These are phyloP conservation scores for Kodamaea laetipori DNA, from an alignment of 805 yeast genomes.

Conservation along the genomic window DNA sequence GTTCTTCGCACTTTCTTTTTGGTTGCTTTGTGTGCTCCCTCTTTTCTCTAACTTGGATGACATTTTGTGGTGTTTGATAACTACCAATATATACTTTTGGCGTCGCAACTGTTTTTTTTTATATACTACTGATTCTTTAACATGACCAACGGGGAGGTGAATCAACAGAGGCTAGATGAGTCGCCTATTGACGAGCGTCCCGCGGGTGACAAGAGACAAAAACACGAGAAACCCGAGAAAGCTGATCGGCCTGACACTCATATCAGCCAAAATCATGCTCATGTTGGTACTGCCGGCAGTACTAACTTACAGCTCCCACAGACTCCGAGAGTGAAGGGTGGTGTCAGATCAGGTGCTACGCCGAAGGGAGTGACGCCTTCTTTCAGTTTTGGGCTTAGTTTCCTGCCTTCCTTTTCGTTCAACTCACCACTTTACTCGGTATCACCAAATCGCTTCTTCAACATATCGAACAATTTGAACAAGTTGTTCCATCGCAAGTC, in stretches of 20 bases:
- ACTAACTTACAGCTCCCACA: slow-evolving; percentile 8
- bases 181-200: slow-evolving; percentile 1
- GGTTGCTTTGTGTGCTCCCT: slow-evolving; percentile 1
- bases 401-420: slow-evolving; percentile 47
- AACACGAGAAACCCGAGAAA: neutral
- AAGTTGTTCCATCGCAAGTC: slow-evolving; percentile 15
- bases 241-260: no score
- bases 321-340: slow-evolving; percentile 11
- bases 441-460: slow-evolving; percentile 39
- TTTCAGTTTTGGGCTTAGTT: slow-evolving; percentile 41
- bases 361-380: slow-evolving; percentile 30
- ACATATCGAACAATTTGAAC: slow-evolving; percentile 20
- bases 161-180: slow-evolving; percentile 2
- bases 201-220: neutral
- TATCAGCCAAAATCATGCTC: no score
- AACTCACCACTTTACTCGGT: slow-evolving; percentile 36
- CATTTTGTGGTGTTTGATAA: slow-evolving; percentile 4
- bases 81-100: slow-evolving; percentile 1
- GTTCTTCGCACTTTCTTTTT: neutral
- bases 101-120: neutral
- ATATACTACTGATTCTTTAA: neutral
- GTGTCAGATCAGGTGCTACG: slow-evolving; percentile 4
- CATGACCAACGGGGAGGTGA: slow-evolving; percentile 5
- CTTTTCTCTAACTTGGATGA: slow-evolving; percentile 1
- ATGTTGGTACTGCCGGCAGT: slow-evolving; percentile 13